Evolutionary conservation across 163 green algal genomes (phyloP), one percentile per base, ranked within the genome.

Genomic region (Chlamydomonas reinhardtii): DNA sequence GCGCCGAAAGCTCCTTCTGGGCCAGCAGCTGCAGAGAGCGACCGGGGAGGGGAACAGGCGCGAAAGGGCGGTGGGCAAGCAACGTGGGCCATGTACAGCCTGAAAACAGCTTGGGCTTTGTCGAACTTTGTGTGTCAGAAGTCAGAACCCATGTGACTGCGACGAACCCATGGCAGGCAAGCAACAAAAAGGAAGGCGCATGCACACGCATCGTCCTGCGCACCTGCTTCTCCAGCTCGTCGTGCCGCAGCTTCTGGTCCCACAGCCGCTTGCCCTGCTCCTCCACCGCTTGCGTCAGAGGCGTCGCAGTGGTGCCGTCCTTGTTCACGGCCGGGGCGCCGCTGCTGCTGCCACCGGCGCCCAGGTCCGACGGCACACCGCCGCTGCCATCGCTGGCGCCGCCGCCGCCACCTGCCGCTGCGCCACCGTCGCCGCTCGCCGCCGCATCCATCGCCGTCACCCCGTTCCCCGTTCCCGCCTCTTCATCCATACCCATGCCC

Each of bases 181-280:
- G n/a, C n/a, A n/a, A n/a, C n/a, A n/a, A n/a, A n/a, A 48, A 8
- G 5, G 59, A 6, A 66, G 22, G 5, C 24, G 16, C 59, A 66
- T 11, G 8, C 59, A 66, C 24, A 66, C 59, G 24, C 59, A 27
- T n/a, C 59, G 16, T 11, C 8, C 22, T 31, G 62, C 79, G 5
- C 34, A 87, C 81, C 81, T 80, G 70, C 37, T 81, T 73, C 39
- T 87, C 81, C 81, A 87, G 73, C 17, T 87, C 71, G 24, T 87
- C 81, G 34, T 87, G 70, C 3, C 81, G 70, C 34, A 87, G 56
- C 71, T 87, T 87, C 59, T 80, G 70, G 59, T 81, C 56, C 81
- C 81, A 87, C 35, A 87, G 25, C 27, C 71, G 81, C 61, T 87
- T 79, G 35, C 74, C 32, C 37, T 87, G 81, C 54, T 24, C 71